Percentiles rank a stretch among this genome's conserved stretches.
Evolutionary conservation across 1,284 basidiomycete species (phyloP).

Genomic region (Cutaneotrichosporon mucoides): DNA sequence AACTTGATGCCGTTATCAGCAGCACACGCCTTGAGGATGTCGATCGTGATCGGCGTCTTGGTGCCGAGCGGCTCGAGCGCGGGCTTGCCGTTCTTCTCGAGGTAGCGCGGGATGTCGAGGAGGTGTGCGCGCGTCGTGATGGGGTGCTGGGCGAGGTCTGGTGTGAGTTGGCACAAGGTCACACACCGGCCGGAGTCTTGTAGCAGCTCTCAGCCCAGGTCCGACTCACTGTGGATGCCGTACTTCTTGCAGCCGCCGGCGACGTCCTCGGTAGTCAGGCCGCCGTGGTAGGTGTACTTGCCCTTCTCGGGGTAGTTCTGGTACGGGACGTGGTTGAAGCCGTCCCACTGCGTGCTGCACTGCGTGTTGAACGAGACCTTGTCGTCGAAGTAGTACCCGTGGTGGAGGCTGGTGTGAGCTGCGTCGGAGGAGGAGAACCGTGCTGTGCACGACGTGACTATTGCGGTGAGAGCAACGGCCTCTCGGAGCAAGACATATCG

Average conservation of each 20-base stretch:
- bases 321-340: conserved; percentile 43
- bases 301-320: conserved; percentile 17
- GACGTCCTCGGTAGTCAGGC: conserved; percentile 11
- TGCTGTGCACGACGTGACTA: no score
- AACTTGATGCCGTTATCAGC: conserved; percentile 35
- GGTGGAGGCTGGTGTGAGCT: conserved; percentile 14
- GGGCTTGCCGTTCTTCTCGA: conserved; percentile 37
- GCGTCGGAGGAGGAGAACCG: no score
- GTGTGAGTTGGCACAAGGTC: no score
- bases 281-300: conserved; percentile 14
- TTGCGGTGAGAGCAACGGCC: no score
- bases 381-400: conserved; percentile 34
- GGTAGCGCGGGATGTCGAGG: conserved; percentile 26
- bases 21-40: conserved; percentile 22
- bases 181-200: no score
- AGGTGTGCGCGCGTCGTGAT: conserved; percentile 19
- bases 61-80: conserved; percentile 36
- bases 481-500: no score
- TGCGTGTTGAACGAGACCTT: conserved; percentile 47
- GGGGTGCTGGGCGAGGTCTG: conserved; percentile 17
- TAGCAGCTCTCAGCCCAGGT: no score
- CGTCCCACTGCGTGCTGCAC: conserved; percentile 49
- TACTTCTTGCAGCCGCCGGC: conserved; percentile 1
- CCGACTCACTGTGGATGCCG: conserved; percentile 15
- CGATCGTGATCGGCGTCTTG: conserved; percentile 29